phyloP scores from a whole-genome alignment of 2,329 filamentous ascomycete species.

The Fusarium liriodendri region DNA sequence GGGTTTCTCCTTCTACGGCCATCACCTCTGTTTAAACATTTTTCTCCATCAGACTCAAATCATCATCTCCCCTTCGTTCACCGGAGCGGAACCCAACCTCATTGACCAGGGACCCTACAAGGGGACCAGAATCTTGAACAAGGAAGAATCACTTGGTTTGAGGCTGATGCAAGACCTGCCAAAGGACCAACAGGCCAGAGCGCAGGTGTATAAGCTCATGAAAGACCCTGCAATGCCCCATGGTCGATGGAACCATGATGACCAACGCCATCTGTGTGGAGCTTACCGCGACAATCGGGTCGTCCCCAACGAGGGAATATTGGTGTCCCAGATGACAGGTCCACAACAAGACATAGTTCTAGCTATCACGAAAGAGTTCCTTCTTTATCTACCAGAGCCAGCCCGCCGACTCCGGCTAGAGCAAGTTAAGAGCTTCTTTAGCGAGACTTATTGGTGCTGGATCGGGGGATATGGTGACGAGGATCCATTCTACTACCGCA shows the following conservation, averaged over 20 bases:
- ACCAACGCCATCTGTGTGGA: constrained; percentile 77
- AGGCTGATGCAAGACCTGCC: constrained; percentile 72
- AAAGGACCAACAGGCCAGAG: constrained; percentile 55
- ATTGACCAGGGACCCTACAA: constrained; percentile 53
- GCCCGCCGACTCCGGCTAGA: constrained; percentile 66
- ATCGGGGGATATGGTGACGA: constrained; percentile 65
- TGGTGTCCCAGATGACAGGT: constrained; percentile 59
- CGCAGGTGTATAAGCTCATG: constrained; percentile 68
- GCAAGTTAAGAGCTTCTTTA: constrained; percentile 65
- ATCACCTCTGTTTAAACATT: constrained; percentile 80
- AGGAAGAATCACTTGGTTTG: constrained; percentile 72
- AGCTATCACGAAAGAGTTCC: constrained; percentile 70
- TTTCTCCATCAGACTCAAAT: constrained; percentile 75
- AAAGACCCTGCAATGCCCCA: constrained; percentile 73
- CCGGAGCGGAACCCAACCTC: neutral
- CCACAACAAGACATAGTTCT: constrained; percentile 66
- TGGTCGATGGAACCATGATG: constrained; percentile 82
- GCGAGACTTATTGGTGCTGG: constrained; percentile 83
- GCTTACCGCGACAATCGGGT: constrained; percentile 82
- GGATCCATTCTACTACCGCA: constrained; percentile 80
- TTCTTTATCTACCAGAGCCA: constrained; percentile 72
- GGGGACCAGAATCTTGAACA: constrained; percentile 73
- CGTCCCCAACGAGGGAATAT: constrained; percentile 76
- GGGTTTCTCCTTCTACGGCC: constrained; percentile 82
- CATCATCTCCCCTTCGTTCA: constrained; percentile 77